Conservation (phyloP, 257 asterid genomes). For the Gentiana straminea region DNA sequence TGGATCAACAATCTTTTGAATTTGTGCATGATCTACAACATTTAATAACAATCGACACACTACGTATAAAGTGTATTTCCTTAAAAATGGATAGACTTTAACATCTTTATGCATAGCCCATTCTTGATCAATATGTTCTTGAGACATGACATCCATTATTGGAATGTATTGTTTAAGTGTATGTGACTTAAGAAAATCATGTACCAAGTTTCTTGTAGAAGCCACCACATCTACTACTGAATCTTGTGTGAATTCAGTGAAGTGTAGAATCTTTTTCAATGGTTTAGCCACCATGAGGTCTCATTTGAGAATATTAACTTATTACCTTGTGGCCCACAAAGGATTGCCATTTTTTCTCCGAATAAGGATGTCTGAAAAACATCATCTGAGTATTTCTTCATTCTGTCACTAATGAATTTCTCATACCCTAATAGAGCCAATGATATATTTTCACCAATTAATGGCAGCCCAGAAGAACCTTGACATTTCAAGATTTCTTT, state of each 20-base stretch:
- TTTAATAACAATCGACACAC: constrained; percentile 37
- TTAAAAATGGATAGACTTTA: constrained; percentile 24
- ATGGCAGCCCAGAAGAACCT: constrained; percentile 14
- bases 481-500: constrained; percentile 1
- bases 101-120: constrained; percentile 34
- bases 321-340: constrained; percentile 63
- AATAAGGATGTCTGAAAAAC: constrained; percentile 45
- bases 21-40: constrained; percentile 22
- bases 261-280: constrained; percentile 36
- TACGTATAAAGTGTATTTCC: constrained; percentile 42
- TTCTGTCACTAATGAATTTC: neutral
- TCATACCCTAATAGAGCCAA: constrained; percentile 5
- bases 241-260: constrained; percentile 34
- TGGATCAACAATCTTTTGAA: constrained; percentile 35
- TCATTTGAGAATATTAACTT: constrained; percentile 55
- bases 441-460: constrained; percentile 9
- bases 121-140: constrained; percentile 32
- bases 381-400: constrained; percentile 7
- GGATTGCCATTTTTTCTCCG: constrained; percentile 55
- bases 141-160: constrained; percentile 37
- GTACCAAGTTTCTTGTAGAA: constrained; percentile 29
- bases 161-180: constrained; percentile 42
- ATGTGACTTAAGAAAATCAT: constrained; percentile 39
- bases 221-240: constrained; percentile 36
- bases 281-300: constrained; percentile 62